These are phyloP conservation scores for Stephania cephalantha DNA, from an alignment of 164 flowering plant species.

Conservation along the genomic window DNA sequence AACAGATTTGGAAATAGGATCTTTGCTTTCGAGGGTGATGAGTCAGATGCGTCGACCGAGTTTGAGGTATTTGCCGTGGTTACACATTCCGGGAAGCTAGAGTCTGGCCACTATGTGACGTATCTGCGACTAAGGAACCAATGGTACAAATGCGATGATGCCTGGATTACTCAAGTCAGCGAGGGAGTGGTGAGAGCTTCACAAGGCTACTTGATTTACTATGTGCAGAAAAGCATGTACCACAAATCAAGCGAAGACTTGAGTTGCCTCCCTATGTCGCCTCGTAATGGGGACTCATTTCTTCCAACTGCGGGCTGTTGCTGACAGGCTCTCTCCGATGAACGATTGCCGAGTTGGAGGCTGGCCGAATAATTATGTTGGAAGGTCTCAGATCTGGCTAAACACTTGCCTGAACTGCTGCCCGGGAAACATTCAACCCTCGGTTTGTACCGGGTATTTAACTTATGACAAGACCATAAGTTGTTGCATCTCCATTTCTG, in stretches of 20 bases:
- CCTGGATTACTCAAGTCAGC: conserved; percentile 62
- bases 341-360: conserved; percentile 1
- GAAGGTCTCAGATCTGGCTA: not conserved
- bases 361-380: not conserved
- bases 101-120: conserved; percentile 64
- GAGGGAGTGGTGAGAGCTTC: conserved; percentile 50
- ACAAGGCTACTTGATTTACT: conserved; percentile 58
- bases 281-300: conserved; percentile 26
- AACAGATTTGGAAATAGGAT: conserved; percentile 60
- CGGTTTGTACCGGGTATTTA: not conserved
- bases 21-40: conserved; percentile 46
- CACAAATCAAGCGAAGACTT: conserved; percentile 39
- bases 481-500: not conserved
- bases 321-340: conserved; percentile 16
- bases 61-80: conserved; percentile 64
- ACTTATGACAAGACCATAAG: not conserved
- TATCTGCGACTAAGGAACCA: conserved; percentile 42
- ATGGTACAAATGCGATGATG: conserved; percentile 78
- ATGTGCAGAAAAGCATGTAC: conserved; percentile 42
- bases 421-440: not conserved
- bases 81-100: conserved; percentile 58
- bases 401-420: not conserved
- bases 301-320: conserved; percentile 54
- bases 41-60: conserved; percentile 42
- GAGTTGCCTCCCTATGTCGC: conserved; percentile 37